Conservation (phyloP, 371 early-diverging fungal genomes). For the Aphelidium insulamus region DNA sequence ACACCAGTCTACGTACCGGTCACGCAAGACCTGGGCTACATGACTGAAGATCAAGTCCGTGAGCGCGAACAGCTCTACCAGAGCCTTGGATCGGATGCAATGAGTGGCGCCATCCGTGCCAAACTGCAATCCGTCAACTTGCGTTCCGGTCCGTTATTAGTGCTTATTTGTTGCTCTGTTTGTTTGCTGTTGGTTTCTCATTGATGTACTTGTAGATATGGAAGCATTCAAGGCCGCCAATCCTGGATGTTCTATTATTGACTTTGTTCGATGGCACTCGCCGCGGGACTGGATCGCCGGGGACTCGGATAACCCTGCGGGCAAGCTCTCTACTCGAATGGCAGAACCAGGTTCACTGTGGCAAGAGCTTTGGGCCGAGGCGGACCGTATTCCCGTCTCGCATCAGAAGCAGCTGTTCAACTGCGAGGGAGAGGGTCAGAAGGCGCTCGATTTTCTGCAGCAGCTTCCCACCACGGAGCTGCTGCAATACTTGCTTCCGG, state of each 20-base stretch:
- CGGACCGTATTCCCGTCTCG: conserved; percentile 37
- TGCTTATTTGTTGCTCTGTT: background rate
- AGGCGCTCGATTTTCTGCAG: too few species aligned
- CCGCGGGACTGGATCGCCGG: conserved; percentile 54
- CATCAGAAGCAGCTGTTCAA: conserved; percentile 64
- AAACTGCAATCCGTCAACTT: conserved; percentile 56
- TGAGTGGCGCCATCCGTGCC: conserved; percentile 47
- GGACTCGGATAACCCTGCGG: conserved; percentile 7
- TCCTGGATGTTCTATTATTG: conserved; percentile 46
- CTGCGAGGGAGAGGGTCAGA: conserved; percentile 39
- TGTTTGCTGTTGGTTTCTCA: conserved; percentile 3
- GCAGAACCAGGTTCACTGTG: conserved; percentile 52
- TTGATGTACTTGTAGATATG: conserved; percentile 39
- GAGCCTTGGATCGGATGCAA: conserved; percentile 41
- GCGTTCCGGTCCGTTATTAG: conserved; percentile 16
- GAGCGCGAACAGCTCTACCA: conserved; percentile 55
- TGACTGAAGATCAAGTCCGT: conserved; percentile 75
- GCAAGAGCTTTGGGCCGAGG: conserved; percentile 61
- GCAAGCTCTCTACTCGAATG: conserved; percentile 55
- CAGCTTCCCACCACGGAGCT: too few species aligned
- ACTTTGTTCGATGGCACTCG: conserved; percentile 91
- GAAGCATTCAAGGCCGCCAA: conserved; percentile 68
- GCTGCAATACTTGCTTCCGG: too few species aligned
- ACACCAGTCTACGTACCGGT: too few species aligned
- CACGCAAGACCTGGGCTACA: conserved; percentile 49